Evolutionary conservation across 306 rosid genomes (phyloP), one percentile per base, ranked within the genome.

Genomic region (Medicago arabica): DNA sequence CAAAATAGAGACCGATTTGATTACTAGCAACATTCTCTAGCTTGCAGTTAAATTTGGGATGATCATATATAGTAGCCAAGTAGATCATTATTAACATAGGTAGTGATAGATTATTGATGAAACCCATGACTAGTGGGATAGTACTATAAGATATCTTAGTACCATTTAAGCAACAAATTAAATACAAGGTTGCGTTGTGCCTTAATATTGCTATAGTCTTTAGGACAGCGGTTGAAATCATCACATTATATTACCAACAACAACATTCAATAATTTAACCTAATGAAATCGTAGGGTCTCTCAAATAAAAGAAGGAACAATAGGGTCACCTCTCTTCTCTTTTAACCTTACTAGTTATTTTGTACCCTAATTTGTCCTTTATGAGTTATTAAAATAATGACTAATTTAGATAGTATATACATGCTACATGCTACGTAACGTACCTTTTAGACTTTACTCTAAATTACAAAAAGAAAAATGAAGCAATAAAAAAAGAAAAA

Each of bases 301-400:
- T 34, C 5, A 1, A 34, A 28, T 28, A 34, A 34, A 34, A 34
- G 7, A 34, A 5, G 38, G 38, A 4, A 6, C 38, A 34, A 34
- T 34, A 34, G 7, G 38, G 38, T 34, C 36, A 31, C 36, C 36
- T 43, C 13, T 44, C 82, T 84, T 84, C 57, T 28, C 58, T 72
- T 50, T 77, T 25, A 28, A 28, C 31, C 31, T 28, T 28, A 3
- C 3, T 28, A 28, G 31, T 28, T 28, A 28, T 28, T 19, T 47
- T 47, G 16, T 23, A 84, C 19, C 63, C 21, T n/a, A 40, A 71
- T 23, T 85, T 78, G 16, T 80, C 68, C 80, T 79, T 83, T 81
- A 75, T 74, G 75, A 68, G 71, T 17, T 60, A 75, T 50, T 67
- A 16, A 49, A 28, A 23, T 65, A 44, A 46, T 46, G 60, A 7